Evolutionary conservation across 495 filamentous ascomycete species (phyloP), one percentile per base, ranked within the genome.

Genomic region (Penicillium longicatenatum): DNA sequence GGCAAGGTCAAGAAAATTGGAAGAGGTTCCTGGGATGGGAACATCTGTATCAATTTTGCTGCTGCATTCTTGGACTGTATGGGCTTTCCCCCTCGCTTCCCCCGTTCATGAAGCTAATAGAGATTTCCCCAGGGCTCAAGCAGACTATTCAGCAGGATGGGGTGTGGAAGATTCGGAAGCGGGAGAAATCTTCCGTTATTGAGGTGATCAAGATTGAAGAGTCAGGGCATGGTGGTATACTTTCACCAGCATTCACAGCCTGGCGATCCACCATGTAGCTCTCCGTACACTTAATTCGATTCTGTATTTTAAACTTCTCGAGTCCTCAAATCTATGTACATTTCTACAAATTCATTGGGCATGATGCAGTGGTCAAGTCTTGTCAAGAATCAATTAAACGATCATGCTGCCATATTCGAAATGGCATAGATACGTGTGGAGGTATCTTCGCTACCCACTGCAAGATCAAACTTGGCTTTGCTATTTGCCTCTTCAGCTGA

Each of bases 31-130:
- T 98, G 94, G 94, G 88, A 97, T 71, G 92, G 89, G 2, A 92
- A 96, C 63, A 76, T 86, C 21, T 97, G 93, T 63, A 93, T 97
- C 71, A 94, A 94, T 57, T 96, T 97, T 73, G 81, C 91, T 6
- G 84, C 79, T 6, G 75, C 68, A 1, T 91, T 97, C 61, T 70
- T 98, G 19, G 85, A 88, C 12, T 94, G 89, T 91, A 66, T 80
- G n/a, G n/a, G 16, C 16, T n/a, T 30, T 53, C 16, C 14, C 54
- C 21, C 54, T 57, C 49, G 54, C 26, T 62, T 17, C 29, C 37
- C 20, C 21, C 22, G 19, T 43, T n/a, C 45, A 19, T 17, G 14
- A 16, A n/a, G 33, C 54, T 50, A 29, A 50, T 43, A 39, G 6
- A 29, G n/a, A 46, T 11, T 12, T 19, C 42, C 66, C n/a, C 53